Evolutionary conservation across 2,329 filamentous ascomycete genomes (phyloP), one percentile per base, ranked within the genome.

Genomic region (Monosporascus sp.): DNA sequence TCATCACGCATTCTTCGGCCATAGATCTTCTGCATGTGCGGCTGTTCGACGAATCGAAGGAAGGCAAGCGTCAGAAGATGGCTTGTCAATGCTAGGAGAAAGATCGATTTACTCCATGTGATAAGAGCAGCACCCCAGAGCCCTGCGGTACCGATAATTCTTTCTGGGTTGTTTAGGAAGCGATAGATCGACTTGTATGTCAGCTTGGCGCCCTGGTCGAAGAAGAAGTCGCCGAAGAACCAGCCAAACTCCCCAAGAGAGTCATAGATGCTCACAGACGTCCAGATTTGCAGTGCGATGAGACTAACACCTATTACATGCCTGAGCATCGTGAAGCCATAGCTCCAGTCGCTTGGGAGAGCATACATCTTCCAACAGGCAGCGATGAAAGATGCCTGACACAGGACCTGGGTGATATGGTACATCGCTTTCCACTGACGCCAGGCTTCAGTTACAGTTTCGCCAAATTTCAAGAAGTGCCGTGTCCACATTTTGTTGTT

Each of bases 221-320:
- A 97, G 79, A 99, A 97, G 77, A 97, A 99, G 69, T 99, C 94
- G 19, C 94, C 94, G 66, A 92, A 97, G 77, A 97, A 97, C 93
- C 93, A 99, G 63, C 94, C 94, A 65, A 97, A 99, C 67, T 99
- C 94, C 53, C 94, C 94, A 0, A 99, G 83, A 2, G 91, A 95
- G 49, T 97, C 91, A 70, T 97, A 96, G 61, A 97, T 92, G 70
- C 91, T 97, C 59, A 89, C 78, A 2, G 91, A 87, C 1, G 92
- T 96, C 94, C 94, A 99, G 19, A 95, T 73, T 66, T 99, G 94
- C 49, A 99, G 80, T 11, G 88, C 85, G 55, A 97, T 85, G 59
- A 97, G 77, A 50, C 88, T 84, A 49, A 82, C 78, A 44, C 94
- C 94, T 36, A 97, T 68, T 26, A 97, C 89, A 66, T 97, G 94